These are phyloP conservation scores for Lactarius hatsudake DNA, from an alignment of 768 basidiomycete species.

Conservation along the genomic window DNA sequence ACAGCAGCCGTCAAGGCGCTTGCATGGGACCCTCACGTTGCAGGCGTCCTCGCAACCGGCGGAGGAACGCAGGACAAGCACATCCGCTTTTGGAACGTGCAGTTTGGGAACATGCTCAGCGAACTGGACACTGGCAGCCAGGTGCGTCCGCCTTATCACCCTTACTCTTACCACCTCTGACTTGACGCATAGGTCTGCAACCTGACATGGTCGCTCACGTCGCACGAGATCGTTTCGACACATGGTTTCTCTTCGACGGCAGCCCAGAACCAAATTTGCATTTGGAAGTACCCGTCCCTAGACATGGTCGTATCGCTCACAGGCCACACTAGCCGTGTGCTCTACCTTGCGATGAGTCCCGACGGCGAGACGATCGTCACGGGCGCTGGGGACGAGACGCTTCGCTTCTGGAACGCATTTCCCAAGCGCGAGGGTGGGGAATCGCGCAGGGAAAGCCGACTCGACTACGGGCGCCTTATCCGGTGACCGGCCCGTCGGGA, in stretches of 20 bases:
- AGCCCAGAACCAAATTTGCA: conserved; percentile 94
- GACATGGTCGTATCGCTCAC: conserved; percentile 93
- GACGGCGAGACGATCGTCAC: conserved; percentile 98
- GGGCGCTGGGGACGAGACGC: conserved; percentile 95
- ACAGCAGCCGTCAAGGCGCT: conserved; percentile 97
- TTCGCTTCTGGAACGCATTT: conserved; percentile 98
- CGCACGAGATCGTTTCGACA: conserved; percentile 96
- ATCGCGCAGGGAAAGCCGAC: conserved; percentile 38
- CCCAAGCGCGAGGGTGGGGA: conserved; percentile 59
- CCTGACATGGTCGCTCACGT: conserved; percentile 92
- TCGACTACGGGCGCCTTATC: conserved; percentile 47
- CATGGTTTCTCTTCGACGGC: conserved; percentile 94
- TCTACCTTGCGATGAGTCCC: conserved; percentile 96
- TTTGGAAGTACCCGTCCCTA: conserved; percentile 92
- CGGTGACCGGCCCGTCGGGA: conserved; percentile 29
- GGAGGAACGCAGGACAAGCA: conserved; percentile 99
- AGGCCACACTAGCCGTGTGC: conserved; percentile 91
- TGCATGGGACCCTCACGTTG: conserved; percentile 95
- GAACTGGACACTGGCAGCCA: conserved; percentile 95
- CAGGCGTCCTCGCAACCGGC: conserved; percentile 88
- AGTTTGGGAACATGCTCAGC: conserved; percentile 78
- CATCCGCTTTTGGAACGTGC: conserved; percentile 95
- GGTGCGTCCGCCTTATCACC: conserved; percentile 44
- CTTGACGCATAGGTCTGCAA: conserved; percentile 76
- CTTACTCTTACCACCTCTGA: not conserved